Conservation (phyloP, 2,329 filamentous ascomycete genomes). For the Colletotrichum lupini region DNA sequence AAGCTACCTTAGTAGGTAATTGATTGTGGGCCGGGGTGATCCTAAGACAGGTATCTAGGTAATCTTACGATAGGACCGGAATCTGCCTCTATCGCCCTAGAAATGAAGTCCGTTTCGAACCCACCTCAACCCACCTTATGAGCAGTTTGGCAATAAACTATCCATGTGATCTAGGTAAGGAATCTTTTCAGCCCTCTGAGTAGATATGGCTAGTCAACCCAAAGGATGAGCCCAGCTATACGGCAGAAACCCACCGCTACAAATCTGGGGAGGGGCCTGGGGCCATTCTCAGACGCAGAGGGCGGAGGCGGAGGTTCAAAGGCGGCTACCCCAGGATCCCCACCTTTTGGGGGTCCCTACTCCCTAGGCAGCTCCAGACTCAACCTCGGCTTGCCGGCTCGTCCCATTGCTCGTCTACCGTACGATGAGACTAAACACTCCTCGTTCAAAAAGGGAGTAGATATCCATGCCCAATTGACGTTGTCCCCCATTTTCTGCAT, state of each 20-base stretch:
- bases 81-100: not conserved
- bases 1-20: too few species aligned
- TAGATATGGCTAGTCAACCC: too few species aligned
- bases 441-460: slow-evolving; percentile 27
- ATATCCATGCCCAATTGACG: not conserved
- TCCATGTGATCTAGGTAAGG: too few species aligned
- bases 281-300: slow-evolving; percentile 21
- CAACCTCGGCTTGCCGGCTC: slow-evolving; percentile 33
- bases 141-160: not conserved
- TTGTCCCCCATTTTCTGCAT: not conserved
- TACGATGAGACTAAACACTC: slow-evolving; percentile 25
- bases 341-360: slow-evolving; percentile 25
- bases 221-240: too few species aligned
- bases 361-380: slow-evolving; percentile 30
- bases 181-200: too few species aligned
- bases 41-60: not conserved
- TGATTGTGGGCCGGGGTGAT: not conserved
- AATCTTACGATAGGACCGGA: not conserved
- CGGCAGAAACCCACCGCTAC: not conserved
- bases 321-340: slow-evolving; percentile 34
- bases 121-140: not conserved
- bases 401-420: slow-evolving; percentile 17
- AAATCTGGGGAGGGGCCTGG: slow-evolving; percentile 2
- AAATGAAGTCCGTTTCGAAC: not conserved
- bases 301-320: slow-evolving; percentile 29